Evolutionary conservation across 208 protist species (phyloP), one percentile per base, ranked within the genome.

Genomic region (Acanthamoeba divionensis): DNA sequence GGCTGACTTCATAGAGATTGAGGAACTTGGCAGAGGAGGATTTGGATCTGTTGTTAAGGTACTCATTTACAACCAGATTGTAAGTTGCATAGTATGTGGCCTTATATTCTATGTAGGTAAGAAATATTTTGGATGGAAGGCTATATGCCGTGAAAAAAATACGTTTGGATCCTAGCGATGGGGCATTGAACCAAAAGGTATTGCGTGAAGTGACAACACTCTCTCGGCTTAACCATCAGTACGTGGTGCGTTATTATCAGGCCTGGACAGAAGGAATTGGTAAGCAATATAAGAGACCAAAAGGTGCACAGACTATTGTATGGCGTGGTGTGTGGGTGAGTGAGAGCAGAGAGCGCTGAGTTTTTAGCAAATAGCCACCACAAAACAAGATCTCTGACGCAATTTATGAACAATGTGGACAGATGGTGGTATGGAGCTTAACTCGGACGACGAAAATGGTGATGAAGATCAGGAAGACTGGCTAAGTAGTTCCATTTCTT

Each of bases 111-210:
- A 57, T 94, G n/a, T 63, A 93, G 38, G 87, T 88, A 24, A 69
- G 57, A n/a, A 95, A 95, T 57, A 94, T 77, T 29, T 60, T 94
- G 8, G 93, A 95, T 57, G 91, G 57, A 21, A 52, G 92, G n/a
- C 60, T 92, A n/a, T 95, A 95, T 79, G 93, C 93, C 21, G 89
- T 95, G 15, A 95, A 95, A 47, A 95, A 95, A 71, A 91, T 95
- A 1, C 79, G 60, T 8, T 57, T 93, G 33, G 41, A 91, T 24
- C 60, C 89, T 18, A 38, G 36, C 47, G 89, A 85, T 44, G 26
- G 54, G 8, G 52, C 8, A 3, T 36, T 71, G 36, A 89, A 91
- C 31, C 41, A 75, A 31, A 87, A 91, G 66, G 79, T 91, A 26
- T n/a, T 90, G 10, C 52, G 73, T 15, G 80, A 89, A 36, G 57